A percentile compares a stretch with the other conserved stretches of the same genome.
phyloP scores from a whole-genome alignment of 768 basidiomycete genomes.

The Auriscalpium microsporum region DNA sequence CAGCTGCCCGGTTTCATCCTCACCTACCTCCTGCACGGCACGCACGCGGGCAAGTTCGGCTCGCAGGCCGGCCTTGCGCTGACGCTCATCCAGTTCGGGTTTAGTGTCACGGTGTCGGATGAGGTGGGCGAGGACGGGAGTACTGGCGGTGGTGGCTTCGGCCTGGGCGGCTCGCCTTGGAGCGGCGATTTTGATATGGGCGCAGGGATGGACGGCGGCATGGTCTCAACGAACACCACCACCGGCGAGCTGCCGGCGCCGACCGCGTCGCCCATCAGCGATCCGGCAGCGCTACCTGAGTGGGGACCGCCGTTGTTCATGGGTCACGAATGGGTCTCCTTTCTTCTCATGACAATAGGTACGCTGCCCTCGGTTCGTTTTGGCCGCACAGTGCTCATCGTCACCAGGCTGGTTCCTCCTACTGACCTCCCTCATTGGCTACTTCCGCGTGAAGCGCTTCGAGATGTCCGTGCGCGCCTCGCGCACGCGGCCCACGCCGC shows the following conservation, averaged over 20 bases:
- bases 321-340: constrained; percentile 83
- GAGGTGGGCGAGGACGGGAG: constrained; percentile 13
- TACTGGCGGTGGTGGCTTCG: not conserved
- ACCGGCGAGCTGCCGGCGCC: not conserved
- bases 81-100: constrained; percentile 89
- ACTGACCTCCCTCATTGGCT: constrained; percentile 74
- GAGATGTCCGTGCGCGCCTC: constrained; percentile 57
- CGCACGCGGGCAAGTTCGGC: constrained; percentile 90
- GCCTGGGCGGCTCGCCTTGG: constrained; percentile 8
- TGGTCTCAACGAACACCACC: not conserved
- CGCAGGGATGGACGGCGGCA: constrained; percentile 3
- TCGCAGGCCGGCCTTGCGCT: constrained; percentile 93
- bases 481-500: not conserved
- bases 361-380: constrained; percentile 9
- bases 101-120: constrained; percentile 46
- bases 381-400: not conserved
- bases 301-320: constrained; percentile 22
- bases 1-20: constrained; percentile 91
- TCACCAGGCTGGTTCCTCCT: constrained; percentile 81
- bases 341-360: constrained; percentile 88
- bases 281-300: constrained; percentile 3
- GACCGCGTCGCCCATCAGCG: constrained; percentile 3
- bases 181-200: not conserved
- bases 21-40: constrained; percentile 86
- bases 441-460: constrained; percentile 81